Conservation (phyloP, 2,329 filamentous ascomycete species). For the Dendrostoma leiphaemia region DNA sequence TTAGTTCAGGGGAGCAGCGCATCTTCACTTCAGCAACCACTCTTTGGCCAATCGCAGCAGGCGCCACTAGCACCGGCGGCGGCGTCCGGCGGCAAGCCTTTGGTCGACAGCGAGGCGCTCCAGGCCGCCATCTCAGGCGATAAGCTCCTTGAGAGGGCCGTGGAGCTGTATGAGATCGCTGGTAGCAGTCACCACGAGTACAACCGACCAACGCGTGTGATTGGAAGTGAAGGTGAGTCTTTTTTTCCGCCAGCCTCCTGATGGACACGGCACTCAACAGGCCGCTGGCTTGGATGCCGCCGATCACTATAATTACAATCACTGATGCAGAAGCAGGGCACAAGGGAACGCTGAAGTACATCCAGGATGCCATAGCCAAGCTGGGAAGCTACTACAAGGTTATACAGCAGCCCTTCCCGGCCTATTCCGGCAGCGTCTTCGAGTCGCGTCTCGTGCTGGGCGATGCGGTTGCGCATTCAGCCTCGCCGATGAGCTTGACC, state of each 20-base stretch:
- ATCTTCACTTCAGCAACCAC: constrained; percentile 8
- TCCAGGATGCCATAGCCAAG: constrained; percentile 52
- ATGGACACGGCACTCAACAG: too few relatives aligned
- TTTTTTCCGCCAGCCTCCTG: background rate
- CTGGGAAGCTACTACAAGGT: constrained; percentile 61
- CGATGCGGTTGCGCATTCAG: constrained; percentile 46
- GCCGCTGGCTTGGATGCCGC: too few relatives aligned
- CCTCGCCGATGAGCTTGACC: constrained; percentile 61
- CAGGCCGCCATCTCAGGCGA: constrained; percentile 55
- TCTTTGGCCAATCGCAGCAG: constrained; percentile 1
- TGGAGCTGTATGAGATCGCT: constrained; percentile 62
- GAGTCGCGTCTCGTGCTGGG: constrained; percentile 59
- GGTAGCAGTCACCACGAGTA: constrained; percentile 58
- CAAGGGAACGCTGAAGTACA: constrained; percentile 61
- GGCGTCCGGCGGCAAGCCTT: constrained; percentile 30
- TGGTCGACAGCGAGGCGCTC: constrained; percentile 54
- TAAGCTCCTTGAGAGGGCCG: constrained; percentile 57
- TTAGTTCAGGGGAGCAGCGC: constrained; percentile 1
- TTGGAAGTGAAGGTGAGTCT: constrained; percentile 59
- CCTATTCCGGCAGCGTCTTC: constrained; percentile 58
- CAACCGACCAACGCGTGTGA: constrained; percentile 68
- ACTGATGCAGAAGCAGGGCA: constrained; percentile 46
- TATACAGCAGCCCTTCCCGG: constrained; percentile 62
- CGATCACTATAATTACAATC: too few relatives aligned
- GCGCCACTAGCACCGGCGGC: background rate